Conservation (phyloP, 192 early-diverging fungal species). For the Diversispora epigaea region DNA sequence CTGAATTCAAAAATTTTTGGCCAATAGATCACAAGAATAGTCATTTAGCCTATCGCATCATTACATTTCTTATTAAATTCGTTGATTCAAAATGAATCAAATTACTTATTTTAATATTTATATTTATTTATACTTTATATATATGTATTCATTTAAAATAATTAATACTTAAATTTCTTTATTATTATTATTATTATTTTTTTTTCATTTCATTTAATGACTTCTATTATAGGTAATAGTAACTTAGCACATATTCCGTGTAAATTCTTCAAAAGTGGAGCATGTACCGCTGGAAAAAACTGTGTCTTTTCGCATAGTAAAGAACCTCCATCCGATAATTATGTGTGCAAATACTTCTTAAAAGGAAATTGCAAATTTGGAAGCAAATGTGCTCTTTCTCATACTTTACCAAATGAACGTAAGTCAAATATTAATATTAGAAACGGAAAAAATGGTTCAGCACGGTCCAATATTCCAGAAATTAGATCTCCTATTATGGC, state of each 20-base stretch:
- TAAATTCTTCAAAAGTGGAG: conserved; percentile 77
- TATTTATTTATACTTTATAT: too few species aligned
- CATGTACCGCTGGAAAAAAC: conserved; percentile 72
- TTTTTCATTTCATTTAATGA: too few species aligned
- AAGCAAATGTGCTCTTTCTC: conserved; percentile 68
- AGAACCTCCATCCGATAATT: conserved; percentile 58
- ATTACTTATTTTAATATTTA: too few species aligned
- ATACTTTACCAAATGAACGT: conserved; percentile 42
- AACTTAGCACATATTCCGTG: conserved; percentile 64
- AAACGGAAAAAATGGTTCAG: background rate
- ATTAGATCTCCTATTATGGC: conserved; percentile 30
- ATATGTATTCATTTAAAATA: too few species aligned
- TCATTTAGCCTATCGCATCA: background rate
- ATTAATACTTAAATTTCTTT: too few species aligned
- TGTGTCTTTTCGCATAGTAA: conserved; percentile 75
- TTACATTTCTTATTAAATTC: too few species aligned
- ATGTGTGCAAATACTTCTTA: conserved; percentile 73
- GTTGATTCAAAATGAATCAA: too few species aligned
- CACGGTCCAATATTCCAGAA: conserved; percentile 31
- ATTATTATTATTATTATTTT: too few species aligned
- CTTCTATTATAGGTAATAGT: conserved; percentile 25
- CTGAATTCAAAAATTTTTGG: too few species aligned
- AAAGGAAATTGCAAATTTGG: conserved; percentile 84
- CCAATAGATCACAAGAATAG: background rate
- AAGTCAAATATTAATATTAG: conserved; percentile 24